Percentiles rank a stretch among this genome's conserved stretches.
phyloP scores from a whole-genome alignment of 108 stramenopile genomes.

The Skeletonema marinoi region DNA sequence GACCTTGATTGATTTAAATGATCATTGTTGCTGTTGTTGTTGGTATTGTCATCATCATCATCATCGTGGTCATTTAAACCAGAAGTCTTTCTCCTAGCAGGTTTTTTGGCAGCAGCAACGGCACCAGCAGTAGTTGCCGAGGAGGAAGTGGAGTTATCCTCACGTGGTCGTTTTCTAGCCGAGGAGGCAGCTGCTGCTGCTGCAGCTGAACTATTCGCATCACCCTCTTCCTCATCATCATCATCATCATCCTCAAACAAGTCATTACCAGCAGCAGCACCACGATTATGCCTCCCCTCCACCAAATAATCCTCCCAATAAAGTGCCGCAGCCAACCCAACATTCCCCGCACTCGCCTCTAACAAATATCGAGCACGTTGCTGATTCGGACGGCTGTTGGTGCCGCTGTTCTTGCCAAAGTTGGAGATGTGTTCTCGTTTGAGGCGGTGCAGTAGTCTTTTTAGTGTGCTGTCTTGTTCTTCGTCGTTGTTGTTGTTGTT shows the following conservation, averaged over 20 bases:
- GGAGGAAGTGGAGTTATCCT: neutral
- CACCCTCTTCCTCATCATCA: neutral
- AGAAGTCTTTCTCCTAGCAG: neutral
- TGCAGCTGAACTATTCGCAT: neutral
- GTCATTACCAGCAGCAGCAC: neutral
- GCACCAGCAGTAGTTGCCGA: neutral
- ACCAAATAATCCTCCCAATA: constrained; percentile 81
- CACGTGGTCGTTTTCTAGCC: neutral
- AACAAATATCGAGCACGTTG: constrained; percentile 51
- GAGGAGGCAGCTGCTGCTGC: neutral
- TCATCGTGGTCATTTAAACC: neutral
- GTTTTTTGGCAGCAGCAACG: neutral
- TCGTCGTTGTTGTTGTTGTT: neutral
- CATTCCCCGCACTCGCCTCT: constrained; percentile 70
- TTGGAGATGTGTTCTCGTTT: constrained; percentile 36
- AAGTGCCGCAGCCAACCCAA: constrained; percentile 66
- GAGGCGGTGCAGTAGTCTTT: constrained; percentile 14
- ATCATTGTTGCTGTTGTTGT: neutral
- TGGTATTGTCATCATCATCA: neutral
- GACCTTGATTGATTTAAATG: neutral
- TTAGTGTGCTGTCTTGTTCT: neutral
- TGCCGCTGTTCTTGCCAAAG: constrained; percentile 3
- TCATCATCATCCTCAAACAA: constrained; percentile 1
- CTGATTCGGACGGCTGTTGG: constrained; percentile 23
- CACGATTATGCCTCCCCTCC: neutral